Base-by-base conservation (phyloP, 805 yeast genomes). In the Hanseniaspora pseudoguilliermondii region DNA sequence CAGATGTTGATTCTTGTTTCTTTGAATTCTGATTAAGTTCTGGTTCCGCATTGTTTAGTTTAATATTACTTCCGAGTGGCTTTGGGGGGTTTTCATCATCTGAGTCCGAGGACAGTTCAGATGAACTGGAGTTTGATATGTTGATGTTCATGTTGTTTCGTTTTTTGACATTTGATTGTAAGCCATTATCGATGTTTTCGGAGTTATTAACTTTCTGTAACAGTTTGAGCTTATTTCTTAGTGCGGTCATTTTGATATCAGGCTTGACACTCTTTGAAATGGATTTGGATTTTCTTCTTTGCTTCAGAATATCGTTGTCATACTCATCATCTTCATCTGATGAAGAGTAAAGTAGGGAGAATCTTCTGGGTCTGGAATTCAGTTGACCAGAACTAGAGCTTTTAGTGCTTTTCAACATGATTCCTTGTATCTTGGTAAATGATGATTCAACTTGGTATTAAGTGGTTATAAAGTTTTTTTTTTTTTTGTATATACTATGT, bases 341-440 rank as follows among this genome's bases (percentile, higher is more conserved):
- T 23, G 74, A 74, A n/a, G 76, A 73, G 55, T 73, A 74, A 13
- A 74, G 64, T 27, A 74, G 61, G 60, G 76, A 71, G 59, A 74
- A 74, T 59, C 73, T 66, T 63, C 77, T 69, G 48, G 72, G 74
- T 57, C 69, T 65, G 21, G 44, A 41, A 25, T 23, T 11, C 7
- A 25, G 15, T 8, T 41, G 44, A 5, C 39, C 38, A 35, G 27
- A 9, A 39, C 16, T 25, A 29, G 54, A 35, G 27, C n/a, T 18
- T 10, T 47, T 47, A 18, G 38, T 40, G 15, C 21, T 47, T 41
- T 40, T 47, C 35, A 32, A 10, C 38, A 29, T 29, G 10, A 9
- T 11, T 10, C 16, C 23, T 29, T 8, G 20, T n/a, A 11, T 21
- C n/a, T 2, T 42, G 20, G 21, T 38, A 38, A n/a, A 15, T 32